Evolutionary conservation across 768 basidiomycete species (phyloP).

Genomic region (Mycena belliarum): DNA sequence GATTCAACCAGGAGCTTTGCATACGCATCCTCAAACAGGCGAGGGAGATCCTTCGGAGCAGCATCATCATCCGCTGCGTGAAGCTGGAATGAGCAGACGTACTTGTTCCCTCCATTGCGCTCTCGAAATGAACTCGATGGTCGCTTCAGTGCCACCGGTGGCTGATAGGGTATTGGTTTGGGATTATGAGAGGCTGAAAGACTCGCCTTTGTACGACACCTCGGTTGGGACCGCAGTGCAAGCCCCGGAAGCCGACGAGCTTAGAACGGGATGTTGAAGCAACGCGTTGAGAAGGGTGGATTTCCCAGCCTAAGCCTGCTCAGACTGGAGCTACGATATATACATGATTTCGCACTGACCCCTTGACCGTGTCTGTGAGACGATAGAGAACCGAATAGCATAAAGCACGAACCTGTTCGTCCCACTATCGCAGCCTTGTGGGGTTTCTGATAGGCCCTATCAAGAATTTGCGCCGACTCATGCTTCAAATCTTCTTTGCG

Average conservation of each 20-base stretch:
- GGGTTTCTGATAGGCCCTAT: background rate
- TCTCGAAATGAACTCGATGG: conserved; percentile 11
- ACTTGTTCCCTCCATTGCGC: conserved; percentile 14
- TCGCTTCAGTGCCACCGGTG: conserved; percentile 2
- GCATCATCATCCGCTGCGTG: background rate
- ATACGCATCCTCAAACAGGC: conserved; percentile 12
- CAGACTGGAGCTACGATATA: background rate
- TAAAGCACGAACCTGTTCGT: conserved; percentile 13
- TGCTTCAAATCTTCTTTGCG: background rate
- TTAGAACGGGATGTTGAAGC: conserved; percentile 7
- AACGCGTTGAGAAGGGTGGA: conserved; percentile 20
- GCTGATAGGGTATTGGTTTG: background rate
- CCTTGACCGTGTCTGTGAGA: background rate
- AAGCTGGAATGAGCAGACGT: background rate
- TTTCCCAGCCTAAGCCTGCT: conserved; percentile 11
- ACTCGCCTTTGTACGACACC: conserved; percentile 14
- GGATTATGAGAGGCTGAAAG: background rate
- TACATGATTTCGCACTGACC: background rate
- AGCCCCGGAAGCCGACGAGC: conserved; percentile 21
- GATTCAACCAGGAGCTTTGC: background rate
- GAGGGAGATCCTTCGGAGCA: background rate
- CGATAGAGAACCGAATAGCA: background rate
- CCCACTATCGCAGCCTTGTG: conserved; percentile 20
- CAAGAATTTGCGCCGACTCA: background rate
- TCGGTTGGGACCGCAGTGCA: conserved; percentile 20